Base-by-base conservation (phyloP, 176 grass and related monocot species). In the Musa troglodytarum region DNA sequence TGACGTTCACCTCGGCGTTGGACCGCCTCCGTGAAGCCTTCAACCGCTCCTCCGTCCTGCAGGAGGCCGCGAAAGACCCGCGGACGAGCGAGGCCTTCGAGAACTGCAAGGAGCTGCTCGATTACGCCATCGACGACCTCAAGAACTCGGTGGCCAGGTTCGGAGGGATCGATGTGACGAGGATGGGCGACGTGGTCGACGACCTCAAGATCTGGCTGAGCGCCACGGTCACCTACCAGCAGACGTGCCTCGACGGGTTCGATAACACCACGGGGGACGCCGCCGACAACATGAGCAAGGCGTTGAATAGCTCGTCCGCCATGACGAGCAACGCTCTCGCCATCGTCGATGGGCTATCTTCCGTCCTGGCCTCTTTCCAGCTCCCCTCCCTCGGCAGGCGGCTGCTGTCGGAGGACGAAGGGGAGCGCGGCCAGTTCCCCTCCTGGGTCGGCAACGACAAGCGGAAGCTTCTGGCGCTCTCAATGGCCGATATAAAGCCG, bases 91-190 rank as follows among this genome's bases (percentile, higher is more conserved):
- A 86, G 0, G 94, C 94, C 0, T 85, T 98, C 0, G 15, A 89
- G 10, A 76, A 87, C 81, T 98, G 94, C 86, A 83, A 83, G 82
- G 88, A 91, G 84, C 71, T 98, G 34, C 91, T 98, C 6, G 83
- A 84, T 63, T 93, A 85, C 82, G 90, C 94, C 52, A 29, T 98
- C 13, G 88, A 87, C 19, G 94, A 98, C 49, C 81, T 98, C 26
- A 77, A 52, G 68, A 29, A 76, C 1, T 87, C 94, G 13, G 90
- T 93, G 72, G 63, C 83, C 1, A 71, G 84, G 86, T 82, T 98
- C 21, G 84, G 82, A 11, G 82, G 81, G 0, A 80, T 98, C 72
- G 83, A 91, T 51, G 80, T 93, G 83, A 85, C 78, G 68, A 85
- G 89, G 68, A 83, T 98, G 71, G 63, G 81, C 0, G 84, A 93